These are phyloP conservation scores for Umbilicaria muhlenbergii DNA, from an alignment of 495 filamentous ascomycete species.

Conservation along the genomic window DNA sequence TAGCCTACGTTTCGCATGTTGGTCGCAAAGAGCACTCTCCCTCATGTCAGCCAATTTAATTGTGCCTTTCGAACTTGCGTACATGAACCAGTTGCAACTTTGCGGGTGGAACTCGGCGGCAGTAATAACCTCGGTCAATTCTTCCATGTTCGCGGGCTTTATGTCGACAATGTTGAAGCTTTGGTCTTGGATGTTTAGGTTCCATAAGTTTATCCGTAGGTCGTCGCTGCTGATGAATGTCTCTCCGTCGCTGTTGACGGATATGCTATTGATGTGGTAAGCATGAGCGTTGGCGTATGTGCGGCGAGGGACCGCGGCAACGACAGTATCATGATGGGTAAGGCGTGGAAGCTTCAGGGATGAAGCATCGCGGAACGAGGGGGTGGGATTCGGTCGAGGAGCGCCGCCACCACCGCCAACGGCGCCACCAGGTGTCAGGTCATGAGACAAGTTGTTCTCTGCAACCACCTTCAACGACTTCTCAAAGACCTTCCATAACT, in stretches of 20 bases:
- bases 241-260: conserved; percentile 97
- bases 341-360: conserved; percentile 85
- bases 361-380: conserved; percentile 62
- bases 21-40: conserved; percentile 86
- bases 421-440: conserved; percentile 68
- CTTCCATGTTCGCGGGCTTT: conserved; percentile 99
- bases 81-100: conserved; percentile 99
- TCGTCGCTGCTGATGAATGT: conserved; percentile 99
- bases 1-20: conserved; percentile 80
- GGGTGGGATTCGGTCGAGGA: conserved; percentile 46
- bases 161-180: conserved; percentile 99
- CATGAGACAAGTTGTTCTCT: conserved; percentile 94
- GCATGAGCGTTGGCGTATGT: conserved; percentile 98
- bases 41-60: conserved; percentile 99
- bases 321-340: conserved; percentile 96
- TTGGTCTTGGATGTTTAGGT: conserved; percentile 96
- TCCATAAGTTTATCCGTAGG: conserved; percentile 95
- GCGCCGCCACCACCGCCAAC: conserved; percentile 59
- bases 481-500: conserved; percentile 99
- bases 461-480: conserved; percentile 98
- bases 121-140: conserved; percentile 96
- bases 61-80: conserved; percentile 95
- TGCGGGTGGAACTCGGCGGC: conserved; percentile 94
- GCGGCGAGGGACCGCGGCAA: conserved; percentile 85
- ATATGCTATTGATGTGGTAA: conserved; percentile 99